A percentile compares a stretch with the other conserved stretches of the same genome.
Evolutionary conservation across 2,329 filamentous ascomycete genomes (phyloP).

Genomic region (Herpotrichia juniperi): DNA sequence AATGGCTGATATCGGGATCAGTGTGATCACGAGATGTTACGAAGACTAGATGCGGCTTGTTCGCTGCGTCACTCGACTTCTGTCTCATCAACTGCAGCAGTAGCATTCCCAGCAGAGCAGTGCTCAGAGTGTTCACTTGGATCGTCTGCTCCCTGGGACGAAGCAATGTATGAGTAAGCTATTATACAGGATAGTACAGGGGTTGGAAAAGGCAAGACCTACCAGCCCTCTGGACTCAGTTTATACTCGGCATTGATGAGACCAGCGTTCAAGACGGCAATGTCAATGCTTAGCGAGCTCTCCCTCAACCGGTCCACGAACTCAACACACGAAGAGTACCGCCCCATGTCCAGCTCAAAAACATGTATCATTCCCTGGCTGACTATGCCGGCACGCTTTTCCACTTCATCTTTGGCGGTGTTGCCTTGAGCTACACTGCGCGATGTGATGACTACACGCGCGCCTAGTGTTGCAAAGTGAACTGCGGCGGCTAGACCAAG

Average conservation of each 20-base stretch:
- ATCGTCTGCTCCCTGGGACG: constrained; percentile 14
- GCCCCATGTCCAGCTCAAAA: constrained; percentile 14
- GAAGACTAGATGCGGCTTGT: constrained; percentile 12
- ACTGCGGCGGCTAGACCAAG: constrained; percentile 56
- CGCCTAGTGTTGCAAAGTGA: constrained; percentile 52
- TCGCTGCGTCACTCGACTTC: constrained; percentile 4
- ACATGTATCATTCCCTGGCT: constrained; percentile 11
- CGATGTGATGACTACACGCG: constrained; percentile 28
- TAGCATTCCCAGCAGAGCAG: constrained; percentile 10
- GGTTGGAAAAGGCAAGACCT: constrained; percentile 4
- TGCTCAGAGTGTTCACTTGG: constrained; percentile 18
- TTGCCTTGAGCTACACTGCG: constrained; percentile 10
- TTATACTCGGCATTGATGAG: constrained; percentile 15
- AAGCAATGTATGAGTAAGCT: background rate
- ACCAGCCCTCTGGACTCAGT: constrained; percentile 16
- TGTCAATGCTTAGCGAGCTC: constrained; percentile 7
- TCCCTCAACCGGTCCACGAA: constrained; percentile 15
- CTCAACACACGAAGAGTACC: constrained; percentile 13
- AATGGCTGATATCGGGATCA: constrained; percentile 7
- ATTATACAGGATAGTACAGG: background rate
- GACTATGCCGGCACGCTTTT: constrained; percentile 10
- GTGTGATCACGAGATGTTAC: constrained; percentile 16
- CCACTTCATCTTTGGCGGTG: constrained; percentile 13
- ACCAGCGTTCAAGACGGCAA: constrained; percentile 14
- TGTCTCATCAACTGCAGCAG: constrained; percentile 15